Conservation (phyloP, 192 early-diverging fungal genomes). For the Geosiphon pyriformis region DNA sequence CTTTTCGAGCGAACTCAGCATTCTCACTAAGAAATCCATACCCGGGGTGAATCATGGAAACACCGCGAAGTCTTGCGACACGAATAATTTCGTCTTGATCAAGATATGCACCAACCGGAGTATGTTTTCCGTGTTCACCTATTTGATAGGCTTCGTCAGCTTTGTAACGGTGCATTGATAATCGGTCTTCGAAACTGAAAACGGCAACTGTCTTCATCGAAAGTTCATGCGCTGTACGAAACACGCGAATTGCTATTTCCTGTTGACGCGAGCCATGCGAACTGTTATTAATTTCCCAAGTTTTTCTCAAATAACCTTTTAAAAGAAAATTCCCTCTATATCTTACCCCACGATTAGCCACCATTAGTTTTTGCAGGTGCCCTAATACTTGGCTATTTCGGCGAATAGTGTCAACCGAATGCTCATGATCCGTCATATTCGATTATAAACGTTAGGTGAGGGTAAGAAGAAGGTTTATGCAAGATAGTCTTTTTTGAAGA, state of each 20-base stretch:
- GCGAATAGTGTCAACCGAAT: constrained; percentile 46
- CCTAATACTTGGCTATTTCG: constrained; percentile 44
- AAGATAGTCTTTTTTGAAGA: too few relatives aligned
- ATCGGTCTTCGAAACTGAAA: constrained; percentile 87
- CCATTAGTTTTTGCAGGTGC: constrained; percentile 41
- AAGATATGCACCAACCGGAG: constrained; percentile 93
- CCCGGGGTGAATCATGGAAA: constrained; percentile 89
- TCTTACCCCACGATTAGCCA: constrained; percentile 47
- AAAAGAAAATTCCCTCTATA: too few relatives aligned
- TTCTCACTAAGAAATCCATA: constrained; percentile 98
- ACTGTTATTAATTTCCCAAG: neutral
- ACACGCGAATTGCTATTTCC: constrained; percentile 95
- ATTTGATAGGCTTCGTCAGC: constrained; percentile 97
- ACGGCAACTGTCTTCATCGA: constrained; percentile 85
- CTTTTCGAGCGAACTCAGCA: constrained; percentile 83
- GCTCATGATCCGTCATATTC: constrained; percentile 32
- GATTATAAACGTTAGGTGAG: too few relatives aligned
- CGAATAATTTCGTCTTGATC: constrained; percentile 88
- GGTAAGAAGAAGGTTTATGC: too few relatives aligned
- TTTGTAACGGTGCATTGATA: constrained; percentile 91
- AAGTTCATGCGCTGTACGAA: constrained; percentile 88
- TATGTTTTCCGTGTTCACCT: constrained; percentile 68
- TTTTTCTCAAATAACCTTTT: too few relatives aligned
- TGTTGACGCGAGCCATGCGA: constrained; percentile 10
- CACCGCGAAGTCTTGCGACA: constrained; percentile 76